These are phyloP conservation scores for Geotrichum klebahnii DNA, from an alignment of 1,139 yeast genomes.

Conservation along the genomic window DNA sequence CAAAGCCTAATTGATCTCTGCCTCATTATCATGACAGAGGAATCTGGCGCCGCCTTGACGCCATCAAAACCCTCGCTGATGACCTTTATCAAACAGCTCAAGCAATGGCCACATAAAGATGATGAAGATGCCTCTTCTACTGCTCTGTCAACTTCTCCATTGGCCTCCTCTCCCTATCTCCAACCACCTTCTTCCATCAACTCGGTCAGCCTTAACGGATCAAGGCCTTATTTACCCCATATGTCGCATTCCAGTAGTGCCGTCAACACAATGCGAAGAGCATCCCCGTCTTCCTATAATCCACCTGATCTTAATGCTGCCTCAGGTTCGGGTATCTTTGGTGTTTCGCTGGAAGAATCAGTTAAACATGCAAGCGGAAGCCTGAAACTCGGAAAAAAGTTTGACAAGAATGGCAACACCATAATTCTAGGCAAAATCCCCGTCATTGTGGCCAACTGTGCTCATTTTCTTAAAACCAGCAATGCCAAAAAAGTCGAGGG, in stretches of 20 bases:
- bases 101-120: constrained; percentile 29
- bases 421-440: constrained; percentile 68
- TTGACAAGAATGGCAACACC: constrained; percentile 41
- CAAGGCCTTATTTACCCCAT: constrained; percentile 34
- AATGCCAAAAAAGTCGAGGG: constrained; percentile 69
- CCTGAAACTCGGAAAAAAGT: constrained; percentile 53
- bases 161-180: constrained; percentile 5
- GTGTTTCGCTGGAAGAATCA: constrained; percentile 70
- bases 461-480: constrained; percentile 65
- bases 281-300: neutral
- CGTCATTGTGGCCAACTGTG: constrained; percentile 89
- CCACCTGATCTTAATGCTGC: neutral
- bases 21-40: constrained; percentile 17
- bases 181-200: constrained; percentile 1
- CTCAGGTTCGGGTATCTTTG: constrained; percentile 60
- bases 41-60: constrained; percentile 31
- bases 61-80: constrained; percentile 38
- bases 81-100: constrained; percentile 47
- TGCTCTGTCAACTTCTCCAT: constrained; percentile 11
- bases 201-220: neutral
- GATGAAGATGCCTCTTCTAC: constrained; percentile 19
- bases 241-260: constrained; percentile 34
- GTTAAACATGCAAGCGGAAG: constrained; percentile 70
- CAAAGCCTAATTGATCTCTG: too few species aligned
- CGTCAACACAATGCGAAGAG: constrained; percentile 20